Conservation (phyloP, 768 basidiomycete species). For the Porpolomopsis calyptriformis region DNA sequence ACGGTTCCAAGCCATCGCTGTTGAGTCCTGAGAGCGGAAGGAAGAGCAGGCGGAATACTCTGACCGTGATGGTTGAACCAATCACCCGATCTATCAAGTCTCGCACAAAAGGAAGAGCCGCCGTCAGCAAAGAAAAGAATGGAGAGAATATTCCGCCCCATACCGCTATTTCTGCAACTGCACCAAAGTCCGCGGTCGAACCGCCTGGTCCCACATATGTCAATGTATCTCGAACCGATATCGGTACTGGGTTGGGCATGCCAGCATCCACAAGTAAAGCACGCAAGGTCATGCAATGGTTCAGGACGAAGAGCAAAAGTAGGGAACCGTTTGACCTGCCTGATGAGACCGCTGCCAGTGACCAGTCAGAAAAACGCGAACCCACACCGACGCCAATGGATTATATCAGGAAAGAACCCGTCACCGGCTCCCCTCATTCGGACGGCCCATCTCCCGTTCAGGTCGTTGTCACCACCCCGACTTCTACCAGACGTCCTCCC, state of each 20-base stretch:
- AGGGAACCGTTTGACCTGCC: slow-evolving; percentile 27
- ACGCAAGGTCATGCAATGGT: slow-evolving; percentile 98
- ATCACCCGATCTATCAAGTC: slow-evolving; percentile 47
- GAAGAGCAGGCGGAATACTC: slow-evolving; percentile 66
- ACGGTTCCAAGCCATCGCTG: slow-evolving; percentile 15
- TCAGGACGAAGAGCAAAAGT: slow-evolving; percentile 61
- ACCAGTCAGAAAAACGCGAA: slow-evolving; percentile 11
- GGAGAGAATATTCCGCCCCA: slow-evolving; percentile 8
- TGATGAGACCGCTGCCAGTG: slow-evolving; percentile 10
- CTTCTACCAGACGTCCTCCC: slow-evolving; percentile 16
- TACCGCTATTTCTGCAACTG: slow-evolving; percentile 10
- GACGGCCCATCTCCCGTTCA: slow-evolving; percentile 24
- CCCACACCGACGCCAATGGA: slow-evolving; percentile 18
- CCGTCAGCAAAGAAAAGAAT: slow-evolving; percentile 17
- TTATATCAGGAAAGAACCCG: slow-evolving; percentile 21
- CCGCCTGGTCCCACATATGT: slow-evolving; percentile 12
- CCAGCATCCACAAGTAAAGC: slow-evolving; percentile 79
- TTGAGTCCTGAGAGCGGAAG: slow-evolving; percentile 31
- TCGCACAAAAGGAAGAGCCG: slow-evolving; percentile 23
- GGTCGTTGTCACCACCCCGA: slow-evolving; percentile 32
- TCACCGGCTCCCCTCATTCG: slow-evolving; percentile 27
- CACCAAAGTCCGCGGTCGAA: slow-evolving; percentile 9
- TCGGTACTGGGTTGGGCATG: slow-evolving; percentile 28
- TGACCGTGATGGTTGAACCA: slow-evolving; percentile 81
- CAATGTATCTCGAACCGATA: slow-evolving; percentile 19